Base-by-base conservation (phyloP, 75 land plant genomes). In the Cunninghamia lanceolata region DNA sequence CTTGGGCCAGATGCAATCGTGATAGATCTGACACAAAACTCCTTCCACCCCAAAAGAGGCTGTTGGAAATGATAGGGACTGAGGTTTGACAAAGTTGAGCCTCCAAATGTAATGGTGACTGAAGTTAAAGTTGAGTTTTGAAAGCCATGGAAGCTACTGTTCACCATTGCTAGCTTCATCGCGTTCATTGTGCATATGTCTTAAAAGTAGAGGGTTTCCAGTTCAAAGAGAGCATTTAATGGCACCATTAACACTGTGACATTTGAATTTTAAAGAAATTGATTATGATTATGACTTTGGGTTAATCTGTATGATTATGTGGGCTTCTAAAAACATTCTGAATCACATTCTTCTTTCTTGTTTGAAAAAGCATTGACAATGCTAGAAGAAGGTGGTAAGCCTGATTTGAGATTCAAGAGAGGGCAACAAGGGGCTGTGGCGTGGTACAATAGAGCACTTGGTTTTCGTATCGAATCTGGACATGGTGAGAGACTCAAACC, bases 371-470 rank as follows among this genome's bases (percentile, higher is more conserved):
- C 83, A 36, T 74, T 90, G 83, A 46, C 89, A 40, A 71, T 30
- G 50, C 82, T 54, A 43, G 92, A 89, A 83, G 89, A 84, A 34
- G 91, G 89, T 80, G 47, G 21, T 56, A 87, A 73, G 28, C 66
- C 87, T 46, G 88, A 87, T 42, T 45, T 3, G 19, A 59, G 52
- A 47, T 74, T 59, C 2, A 85, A 30, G 36, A 85, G 84, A 83
- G 86, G 90, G 54, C 81, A 90, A 17, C 84, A 94, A 80, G 89
- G 88, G 50, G 93, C 90, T 4, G 82, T 92, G 84, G 78, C 85
- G 13, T 94, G 96, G 96, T 94, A 94, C 86, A 88, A 93, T 39
- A 85, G 76, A 73, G 93, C 89, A 43, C 93, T 94, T 89, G 96
- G 93, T 2, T 92, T 94, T 81, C 92, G 87, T n/a, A 85, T 90